A percentile compares a stretch with the other conserved stretches of the same genome.
Conservation (phyloP, 331 rosid species). For the Stylosanthes scabra region DNA sequence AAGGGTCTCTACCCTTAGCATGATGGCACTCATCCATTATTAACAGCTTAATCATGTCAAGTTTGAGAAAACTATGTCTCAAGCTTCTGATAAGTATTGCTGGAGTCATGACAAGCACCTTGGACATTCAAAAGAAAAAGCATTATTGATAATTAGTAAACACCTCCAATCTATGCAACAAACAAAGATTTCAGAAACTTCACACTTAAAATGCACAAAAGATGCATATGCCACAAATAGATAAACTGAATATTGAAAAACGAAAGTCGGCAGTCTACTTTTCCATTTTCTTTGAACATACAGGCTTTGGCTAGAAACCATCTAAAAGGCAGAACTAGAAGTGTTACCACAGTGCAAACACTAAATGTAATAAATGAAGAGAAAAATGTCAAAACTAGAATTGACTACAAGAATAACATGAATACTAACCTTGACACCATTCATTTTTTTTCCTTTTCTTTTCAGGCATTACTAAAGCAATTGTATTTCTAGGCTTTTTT, state of each 20-base stretch:
- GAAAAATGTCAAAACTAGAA: neutral
- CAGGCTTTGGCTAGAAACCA: neutral
- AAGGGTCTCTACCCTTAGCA: slow-evolving; percentile 69
- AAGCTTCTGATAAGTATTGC: slow-evolving; percentile 69
- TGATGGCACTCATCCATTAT: slow-evolving; percentile 94
- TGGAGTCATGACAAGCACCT: slow-evolving; percentile 96
- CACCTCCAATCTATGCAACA: neutral
- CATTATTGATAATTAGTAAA: slow-evolving; percentile 1
- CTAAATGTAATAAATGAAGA: neutral
- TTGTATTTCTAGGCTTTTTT: neutral
- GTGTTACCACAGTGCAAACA: neutral
- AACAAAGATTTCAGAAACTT: slow-evolving; percentile 24
- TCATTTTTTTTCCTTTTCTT: neutral
- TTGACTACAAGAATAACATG: too few species aligned
- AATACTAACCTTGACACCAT: too few species aligned
- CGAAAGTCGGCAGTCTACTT: neutral
- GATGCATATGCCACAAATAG: neutral
- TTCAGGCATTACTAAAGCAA: neutral
- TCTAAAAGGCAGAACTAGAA: neutral
- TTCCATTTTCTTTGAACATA: neutral
- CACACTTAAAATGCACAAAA: neutral
- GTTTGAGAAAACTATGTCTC: slow-evolving; percentile 72
- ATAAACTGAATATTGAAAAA: slow-evolving; percentile 7
- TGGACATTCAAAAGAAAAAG: slow-evolving; percentile 41
- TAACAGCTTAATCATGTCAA: slow-evolving; percentile 77